Conservation (phyloP, 768 basidiomycete genomes). For the Pleurotus platypus region DNA sequence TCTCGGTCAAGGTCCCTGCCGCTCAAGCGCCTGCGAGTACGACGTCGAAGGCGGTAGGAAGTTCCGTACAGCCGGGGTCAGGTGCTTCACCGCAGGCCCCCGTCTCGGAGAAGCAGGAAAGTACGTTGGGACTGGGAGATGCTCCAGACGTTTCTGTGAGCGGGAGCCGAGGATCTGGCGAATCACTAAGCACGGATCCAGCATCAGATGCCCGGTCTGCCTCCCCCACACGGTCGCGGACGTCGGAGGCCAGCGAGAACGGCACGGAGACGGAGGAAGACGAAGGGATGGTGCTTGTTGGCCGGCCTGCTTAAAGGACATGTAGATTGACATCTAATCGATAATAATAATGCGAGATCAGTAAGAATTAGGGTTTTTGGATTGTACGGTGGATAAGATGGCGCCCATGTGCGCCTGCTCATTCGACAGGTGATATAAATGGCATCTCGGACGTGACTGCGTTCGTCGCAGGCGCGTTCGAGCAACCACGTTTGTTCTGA, state of each 20-base stretch:
- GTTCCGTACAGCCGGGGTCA: constrained; percentile 9
- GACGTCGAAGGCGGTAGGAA: background rate
- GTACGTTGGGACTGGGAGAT: constrained; percentile 3
- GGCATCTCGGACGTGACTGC: background rate
- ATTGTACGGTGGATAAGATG: background rate
- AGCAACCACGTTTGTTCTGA: constrained; percentile 3
- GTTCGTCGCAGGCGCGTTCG: background rate
- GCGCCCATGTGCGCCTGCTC: constrained; percentile 7
- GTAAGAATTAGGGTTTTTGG: background rate
- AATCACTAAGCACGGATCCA: constrained; percentile 25
- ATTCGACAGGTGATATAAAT: constrained; percentile 5
- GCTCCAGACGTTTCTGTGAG: constrained; percentile 1
- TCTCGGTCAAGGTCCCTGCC: constrained; percentile 54
- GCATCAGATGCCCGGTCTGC: constrained; percentile 19
- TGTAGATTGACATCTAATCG: background rate
- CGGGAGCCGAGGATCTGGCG: constrained; percentile 20
- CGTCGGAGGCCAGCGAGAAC: constrained; percentile 51
- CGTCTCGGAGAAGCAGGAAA: background rate
- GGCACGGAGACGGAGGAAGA: constrained; percentile 80
- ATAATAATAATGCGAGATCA: background rate
- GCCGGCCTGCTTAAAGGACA: constrained; percentile 33
- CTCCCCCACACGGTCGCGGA: constrained; percentile 29
- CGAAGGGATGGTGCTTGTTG: constrained; percentile 79
- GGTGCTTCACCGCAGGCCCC: constrained; percentile 6
- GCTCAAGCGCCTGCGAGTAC: constrained; percentile 10